Evolutionary conservation across 2,329 filamentous ascomycete species (phyloP), one percentile per base, ranked within the genome.

Genomic region (Aspergillus clavatus): DNA sequence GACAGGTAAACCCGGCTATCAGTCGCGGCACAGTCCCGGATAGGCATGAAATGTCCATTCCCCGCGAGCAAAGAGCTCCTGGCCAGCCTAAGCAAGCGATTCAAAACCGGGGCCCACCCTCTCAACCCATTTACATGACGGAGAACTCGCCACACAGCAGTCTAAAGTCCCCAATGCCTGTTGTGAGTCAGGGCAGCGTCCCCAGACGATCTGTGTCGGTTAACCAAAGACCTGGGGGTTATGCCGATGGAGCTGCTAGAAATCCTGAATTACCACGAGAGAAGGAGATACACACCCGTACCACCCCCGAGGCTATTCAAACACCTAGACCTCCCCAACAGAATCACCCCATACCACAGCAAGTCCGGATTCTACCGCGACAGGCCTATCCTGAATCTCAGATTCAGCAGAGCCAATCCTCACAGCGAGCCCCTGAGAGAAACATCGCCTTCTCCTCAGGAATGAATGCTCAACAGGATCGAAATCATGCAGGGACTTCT

Each of bases 191-290:
- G 23, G 58, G 54, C 14, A 56, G 24, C 38, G 57, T 47, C 16
- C 51, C 62, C 12, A 54, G 52, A 43, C 53, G 60, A 38, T 53
- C 61, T n/a, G 57, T 60, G 19, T 58, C 60, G 24, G 48, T 60
- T 43, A 53, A 43, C 28, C 43, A 56, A 18, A 42, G 40, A 23
- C 28, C 46, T 8, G 54, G 38, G 33, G 44, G 39, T 14, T 38
- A 46, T 23, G 41, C 38, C 8, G 29, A 38, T 36, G 40, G 35
- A 14, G 35, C 19, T 4, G 24, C 42, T 37, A 35, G 31, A 26
- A 50, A 54, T 21, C 40, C 45, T n/a, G 42, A 19, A 11, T 42
- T 31, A 3, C 28, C 40, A 18, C 48, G 28, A 18, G 40, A 45
- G n/a, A 36, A 8, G 18, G 7, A 8, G 24, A 8, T 24, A 24